phyloP scores from a whole-genome alignment of 129 eudicot genomes.

The Ambrosia artemisiifolia region DNA sequence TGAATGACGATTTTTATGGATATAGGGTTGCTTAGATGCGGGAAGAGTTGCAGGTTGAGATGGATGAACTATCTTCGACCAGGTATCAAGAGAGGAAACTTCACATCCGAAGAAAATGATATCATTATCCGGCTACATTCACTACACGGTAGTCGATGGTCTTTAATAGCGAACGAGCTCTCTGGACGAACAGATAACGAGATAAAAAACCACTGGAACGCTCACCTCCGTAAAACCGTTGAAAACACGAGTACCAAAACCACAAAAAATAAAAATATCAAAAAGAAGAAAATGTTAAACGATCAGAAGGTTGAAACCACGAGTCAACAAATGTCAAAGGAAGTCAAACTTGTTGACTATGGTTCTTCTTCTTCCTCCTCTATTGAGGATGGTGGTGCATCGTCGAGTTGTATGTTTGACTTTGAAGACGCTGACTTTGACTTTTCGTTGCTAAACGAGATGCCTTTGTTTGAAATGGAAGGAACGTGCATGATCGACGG shows the following conservation, averaged over 20 bases:
- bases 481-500: conserved; percentile 4
- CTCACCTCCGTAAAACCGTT: conserved; percentile 23
- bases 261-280: background rate
- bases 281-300: background rate
- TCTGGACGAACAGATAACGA: conserved; percentile 41
- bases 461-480: conserved; percentile 20
- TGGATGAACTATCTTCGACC: conserved; percentile 47
- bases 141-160: conserved; percentile 40
- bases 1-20: background rate
- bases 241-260: conserved; percentile 4
- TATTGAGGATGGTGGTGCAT: conserved; percentile 11
- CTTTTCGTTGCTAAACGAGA: conserved; percentile 24
- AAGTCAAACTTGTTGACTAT: conserved; percentile 8
- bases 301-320: background rate
- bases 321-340: conserved; percentile 9
- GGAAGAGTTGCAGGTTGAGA: conserved; percentile 45
- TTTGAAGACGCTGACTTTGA: conserved; percentile 15
- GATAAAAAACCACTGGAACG: conserved; percentile 42
- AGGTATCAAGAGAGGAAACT: conserved; percentile 44
- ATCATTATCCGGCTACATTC: conserved; percentile 28
- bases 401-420: conserved; percentile 21
- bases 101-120: conserved; percentile 35
- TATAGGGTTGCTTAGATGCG: conserved; percentile 36
- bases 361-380: conserved; percentile 10
- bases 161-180: conserved; percentile 32